Evolutionary conservation across 371 early-diverging fungal genomes (phyloP), one percentile per base, ranked within the genome.

Genomic region (Capniomyces stellatus): DNA sequence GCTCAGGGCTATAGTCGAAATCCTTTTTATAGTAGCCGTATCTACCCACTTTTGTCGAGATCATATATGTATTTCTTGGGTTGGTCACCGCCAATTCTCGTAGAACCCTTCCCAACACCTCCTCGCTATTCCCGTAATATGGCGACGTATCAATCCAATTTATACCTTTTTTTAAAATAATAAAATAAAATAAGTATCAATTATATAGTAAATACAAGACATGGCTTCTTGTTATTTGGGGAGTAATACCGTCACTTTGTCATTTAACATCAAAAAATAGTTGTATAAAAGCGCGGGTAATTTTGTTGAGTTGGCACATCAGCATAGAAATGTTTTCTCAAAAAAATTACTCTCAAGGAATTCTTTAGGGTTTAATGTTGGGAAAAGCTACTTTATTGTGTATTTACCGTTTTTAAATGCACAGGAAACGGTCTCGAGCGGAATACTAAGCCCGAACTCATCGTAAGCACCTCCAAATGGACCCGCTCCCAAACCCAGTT

Each of bases 11-110:
- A 59, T 81, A 87, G 49, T 87, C 82, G 67, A 80, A 83, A 12
- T 81, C 80, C 6, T 68, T 58, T 39, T 63, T 65, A 25, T 64
- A 65, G 29, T 69, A 69, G 3, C 87, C 87, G 60, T 83, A 87
- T n/a, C 87, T 74, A 0, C 87, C 87, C 3, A 76, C 66, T 54
- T 87, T 87, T 25, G 87, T 87, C 43, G 79, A 73, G 12, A 85
- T 59, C 51, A 75, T 73, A 60, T 84, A 87, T 3, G 66, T 59
- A 3, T 75, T 70, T 21, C 87, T 73, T 19, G 51, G 84, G 71
- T 60, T 81, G 27, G 76, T 74, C 10, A 59, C 54, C 3, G 57
- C 49, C 41, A 83, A 56, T n/a, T 61, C 49, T 10, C 55, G 48
- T 3, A 87, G 63, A 0, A 79, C 83, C 15, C 76, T 69, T 15